Evolutionary conservation across 495 filamentous ascomycete species (phyloP).

Genomic region (Penicillium lagena): DNA sequence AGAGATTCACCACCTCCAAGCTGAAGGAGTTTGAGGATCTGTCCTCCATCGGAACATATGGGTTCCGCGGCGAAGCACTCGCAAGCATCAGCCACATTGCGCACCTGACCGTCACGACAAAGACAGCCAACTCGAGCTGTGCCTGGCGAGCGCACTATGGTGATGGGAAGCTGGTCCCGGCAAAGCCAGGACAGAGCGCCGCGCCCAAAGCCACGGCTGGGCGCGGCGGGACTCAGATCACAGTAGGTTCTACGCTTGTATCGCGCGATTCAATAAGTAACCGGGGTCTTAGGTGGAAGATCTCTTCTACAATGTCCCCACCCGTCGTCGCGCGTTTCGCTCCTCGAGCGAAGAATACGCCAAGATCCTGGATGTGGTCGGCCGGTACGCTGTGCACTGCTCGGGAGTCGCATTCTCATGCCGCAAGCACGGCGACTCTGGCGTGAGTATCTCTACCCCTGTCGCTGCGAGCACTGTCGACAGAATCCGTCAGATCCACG

Average conservation of each 20-base stretch:
- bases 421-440: conserved; percentile 90
- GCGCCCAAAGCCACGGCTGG: conserved; percentile 88
- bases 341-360: conserved; percentile 94
- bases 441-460: conserved; percentile 71
- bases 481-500: conserved; percentile 86
- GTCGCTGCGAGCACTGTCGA: conserved; percentile 65
- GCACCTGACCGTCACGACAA: conserved; percentile 90
- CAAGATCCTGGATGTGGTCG: conserved; percentile 94
- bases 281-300: conserved; percentile 67
- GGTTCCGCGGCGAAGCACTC: conserved; percentile 93
- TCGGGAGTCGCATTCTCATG: conserved; percentile 86
- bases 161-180: conserved; percentile 73
- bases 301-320: conserved; percentile 93
- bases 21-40: conserved; percentile 94
- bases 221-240: conserved; percentile 92
- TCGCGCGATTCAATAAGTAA: neutral
- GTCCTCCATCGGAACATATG: conserved; percentile 86
- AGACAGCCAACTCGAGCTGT: conserved; percentile 80
- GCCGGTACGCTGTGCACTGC: conserved; percentile 94
- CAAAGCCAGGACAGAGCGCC: conserved; percentile 86
- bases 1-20: conserved; percentile 96
- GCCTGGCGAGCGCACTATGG: conserved; percentile 87
- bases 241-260: conserved; percentile 41
- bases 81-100: conserved; percentile 99
- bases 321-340: conserved; percentile 80